Percentiles rank a stretch among this genome's conserved stretches.
These are phyloP conservation scores for Suhomyces choctaworum DNA, from an alignment of 1,139 yeast genomes.

Conservation along the genomic window DNA sequence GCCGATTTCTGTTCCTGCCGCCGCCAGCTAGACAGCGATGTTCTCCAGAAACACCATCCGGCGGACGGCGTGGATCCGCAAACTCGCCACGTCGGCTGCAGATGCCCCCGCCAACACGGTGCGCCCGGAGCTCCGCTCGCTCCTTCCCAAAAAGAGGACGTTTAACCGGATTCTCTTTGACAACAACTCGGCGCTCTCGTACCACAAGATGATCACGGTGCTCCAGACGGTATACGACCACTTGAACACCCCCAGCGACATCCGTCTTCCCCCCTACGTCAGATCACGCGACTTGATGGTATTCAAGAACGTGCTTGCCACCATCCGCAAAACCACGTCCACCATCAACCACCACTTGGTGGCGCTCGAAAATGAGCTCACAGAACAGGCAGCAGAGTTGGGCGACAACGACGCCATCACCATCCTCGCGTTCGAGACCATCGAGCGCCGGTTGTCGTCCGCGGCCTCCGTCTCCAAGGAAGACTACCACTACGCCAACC, in stretches of 20 bases:
- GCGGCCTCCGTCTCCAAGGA: conserved; percentile 38
- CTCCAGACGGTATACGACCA: conserved; percentile 50
- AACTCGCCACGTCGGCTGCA: background rate
- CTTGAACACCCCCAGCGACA: conserved; percentile 36
- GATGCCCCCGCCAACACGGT: background rate
- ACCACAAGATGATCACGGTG: conserved; percentile 53
- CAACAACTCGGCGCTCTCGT: conserved; percentile 57
- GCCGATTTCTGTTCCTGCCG: no score
- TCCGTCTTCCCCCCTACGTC: conserved; percentile 46
- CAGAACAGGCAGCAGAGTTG: conserved; percentile 79
- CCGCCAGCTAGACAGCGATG: no score
- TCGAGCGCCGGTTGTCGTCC: conserved; percentile 28
- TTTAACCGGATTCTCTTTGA: conserved; percentile 65
- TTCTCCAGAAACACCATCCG: background rate
- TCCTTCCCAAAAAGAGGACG: conserved; percentile 60
- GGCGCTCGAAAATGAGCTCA: conserved; percentile 64
- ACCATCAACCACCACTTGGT: conserved; percentile 56
- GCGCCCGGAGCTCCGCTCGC: conserved; percentile 47
- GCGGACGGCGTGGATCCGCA: conserved; percentile 1
- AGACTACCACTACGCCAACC: conserved; percentile 63
- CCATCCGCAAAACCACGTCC: conserved; percentile 60
- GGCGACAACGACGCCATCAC: conserved; percentile 84
- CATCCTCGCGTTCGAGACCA: conserved; percentile 63
- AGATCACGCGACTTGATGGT: conserved; percentile 61
- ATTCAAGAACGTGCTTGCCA: conserved; percentile 66